phyloP scores from a whole-genome alignment of 2,329 filamentous ascomycete species.

The Cladosporium sp. region DNA sequence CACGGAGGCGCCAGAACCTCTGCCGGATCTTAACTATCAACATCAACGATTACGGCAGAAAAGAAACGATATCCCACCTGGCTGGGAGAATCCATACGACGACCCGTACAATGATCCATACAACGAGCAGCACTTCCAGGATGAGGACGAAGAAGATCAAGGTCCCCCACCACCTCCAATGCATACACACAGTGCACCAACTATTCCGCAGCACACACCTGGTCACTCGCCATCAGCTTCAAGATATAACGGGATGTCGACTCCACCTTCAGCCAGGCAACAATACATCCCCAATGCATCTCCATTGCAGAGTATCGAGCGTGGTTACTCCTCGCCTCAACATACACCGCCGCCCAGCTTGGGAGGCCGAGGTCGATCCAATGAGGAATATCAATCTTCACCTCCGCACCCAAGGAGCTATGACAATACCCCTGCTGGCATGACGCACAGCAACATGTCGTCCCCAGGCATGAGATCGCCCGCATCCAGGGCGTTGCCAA shows the following conservation, averaged over 20 bases:
- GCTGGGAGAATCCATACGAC: slow-evolving; percentile 26
- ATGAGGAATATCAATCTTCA: slow-evolving; percentile 28
- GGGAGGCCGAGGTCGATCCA: slow-evolving; percentile 24
- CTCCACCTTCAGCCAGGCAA: slow-evolving; percentile 22
- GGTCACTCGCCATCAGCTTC: slow-evolving; percentile 18
- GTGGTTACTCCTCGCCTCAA: slow-evolving; percentile 23
- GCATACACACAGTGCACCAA: slow-evolving; percentile 33
- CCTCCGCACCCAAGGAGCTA: slow-evolving; percentile 28
- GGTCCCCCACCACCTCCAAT: slow-evolving; percentile 34
- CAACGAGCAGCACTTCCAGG: background rate
- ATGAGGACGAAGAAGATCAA: slow-evolving; percentile 22
- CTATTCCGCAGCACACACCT: slow-evolving; percentile 22
- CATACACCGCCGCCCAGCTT: slow-evolving; percentile 20
- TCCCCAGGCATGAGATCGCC: slow-evolving; percentile 22
- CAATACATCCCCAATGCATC: slow-evolving; percentile 26
- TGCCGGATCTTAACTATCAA: slow-evolving; percentile 32
- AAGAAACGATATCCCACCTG: slow-evolving; percentile 25
- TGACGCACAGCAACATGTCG: slow-evolving; percentile 22
- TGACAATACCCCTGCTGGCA: slow-evolving; percentile 22
- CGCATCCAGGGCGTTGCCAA: slow-evolving; percentile 20
- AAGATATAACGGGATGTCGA: slow-evolving; percentile 18
- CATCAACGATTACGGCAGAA: slow-evolving; percentile 22
- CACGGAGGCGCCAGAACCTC: slow-evolving; percentile 29
- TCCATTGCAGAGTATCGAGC: slow-evolving; percentile 29
- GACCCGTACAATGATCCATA: slow-evolving; percentile 17